These are phyloP conservation scores for Gossypium raimondii DNA, from an alignment of 345 rosid species.

Conservation along the genomic window DNA sequence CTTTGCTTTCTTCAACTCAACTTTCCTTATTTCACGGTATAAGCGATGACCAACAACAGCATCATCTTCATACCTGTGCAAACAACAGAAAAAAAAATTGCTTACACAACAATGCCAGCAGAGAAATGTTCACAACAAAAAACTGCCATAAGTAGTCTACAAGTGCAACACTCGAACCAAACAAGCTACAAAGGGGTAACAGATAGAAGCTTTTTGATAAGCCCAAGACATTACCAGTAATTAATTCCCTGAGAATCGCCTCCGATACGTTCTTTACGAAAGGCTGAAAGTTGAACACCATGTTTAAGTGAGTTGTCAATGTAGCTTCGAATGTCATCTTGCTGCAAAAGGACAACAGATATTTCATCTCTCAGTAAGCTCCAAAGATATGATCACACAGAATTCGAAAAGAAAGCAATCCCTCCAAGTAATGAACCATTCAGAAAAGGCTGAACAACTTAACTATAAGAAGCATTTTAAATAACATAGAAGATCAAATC, in stretches of 20 bases:
- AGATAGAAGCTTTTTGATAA: slow-evolving; percentile 9
- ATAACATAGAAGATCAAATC: not conserved
- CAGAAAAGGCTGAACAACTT: not conserved
- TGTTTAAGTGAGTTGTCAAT: slow-evolving; percentile 86
- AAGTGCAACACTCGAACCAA: slow-evolving; percentile 3
- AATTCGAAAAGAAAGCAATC: not conserved
- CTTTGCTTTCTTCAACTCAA: slow-evolving; percentile 70
- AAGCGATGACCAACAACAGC: slow-evolving; percentile 86
- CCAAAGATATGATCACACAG: not conserved
- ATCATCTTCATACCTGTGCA: slow-evolving; percentile 90
- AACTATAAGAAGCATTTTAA: not conserved
- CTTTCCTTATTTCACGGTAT: slow-evolving; percentile 87
- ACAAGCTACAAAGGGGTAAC: not conserved
- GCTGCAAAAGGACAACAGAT: slow-evolving; percentile 45
- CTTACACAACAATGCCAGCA: not conserved
- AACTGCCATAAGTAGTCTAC: slow-evolving; percentile 4
- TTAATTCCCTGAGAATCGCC: slow-evolving; percentile 94
- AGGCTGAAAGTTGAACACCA: slow-evolving; percentile 72
- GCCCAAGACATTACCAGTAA: slow-evolving; percentile 60
- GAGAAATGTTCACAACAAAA: not conserved
- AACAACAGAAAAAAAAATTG: slow-evolving; percentile 25
- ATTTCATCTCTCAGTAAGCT: slow-evolving; percentile 3
- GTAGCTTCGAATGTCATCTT: slow-evolving; percentile 89
- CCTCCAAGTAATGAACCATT: not conserved
- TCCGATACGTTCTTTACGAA: slow-evolving; percentile 91